Evolutionary conservation across 257 asterid genomes (phyloP).

Genomic region (Asclepias syriaca): DNA sequence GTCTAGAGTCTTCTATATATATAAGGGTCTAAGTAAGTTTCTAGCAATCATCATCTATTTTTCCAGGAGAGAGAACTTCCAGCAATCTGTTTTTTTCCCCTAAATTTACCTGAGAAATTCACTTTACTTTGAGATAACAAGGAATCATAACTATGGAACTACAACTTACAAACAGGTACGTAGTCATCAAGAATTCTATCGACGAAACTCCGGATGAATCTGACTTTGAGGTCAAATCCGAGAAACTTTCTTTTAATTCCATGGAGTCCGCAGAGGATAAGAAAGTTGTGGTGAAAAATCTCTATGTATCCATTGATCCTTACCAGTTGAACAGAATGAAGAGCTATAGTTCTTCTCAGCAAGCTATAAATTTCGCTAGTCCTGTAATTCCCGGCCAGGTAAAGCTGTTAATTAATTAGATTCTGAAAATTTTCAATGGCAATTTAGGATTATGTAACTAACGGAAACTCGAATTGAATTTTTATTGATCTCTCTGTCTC

Average conservation of each 20-base stretch:
- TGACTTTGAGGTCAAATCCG: conserved; percentile 30
- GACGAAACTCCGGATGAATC: conserved; percentile 33
- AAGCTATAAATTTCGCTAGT: conserved; percentile 27
- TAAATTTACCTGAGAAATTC: too few species aligned
- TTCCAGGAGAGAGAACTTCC: not conserved
- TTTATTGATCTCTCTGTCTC: not conserved
- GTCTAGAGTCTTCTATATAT: too few species aligned
- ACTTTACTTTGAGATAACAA: not conserved
- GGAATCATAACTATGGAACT: conserved; percentile 3
- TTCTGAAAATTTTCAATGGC: too few species aligned
- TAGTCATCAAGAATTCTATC: conserved; percentile 20
- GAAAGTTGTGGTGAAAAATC: conserved; percentile 40
- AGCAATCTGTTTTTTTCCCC: not conserved
- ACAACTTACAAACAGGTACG: conserved; percentile 21
- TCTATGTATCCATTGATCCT: conserved; percentile 62
- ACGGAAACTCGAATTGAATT: too few species aligned
- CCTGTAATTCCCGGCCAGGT: conserved; percentile 44
- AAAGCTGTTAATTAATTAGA: not conserved
- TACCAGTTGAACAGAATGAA: conserved; percentile 69
- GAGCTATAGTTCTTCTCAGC: conserved; percentile 40
- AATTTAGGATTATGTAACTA: too few species aligned
- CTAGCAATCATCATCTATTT: too few species aligned
- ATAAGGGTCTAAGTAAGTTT: too few species aligned
- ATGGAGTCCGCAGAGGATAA: conserved; percentile 13
- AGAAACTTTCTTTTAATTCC: conserved; percentile 16